Evolutionary conservation across 2,329 filamentous ascomycete genomes (phyloP).

Genomic region (Penicillium sp.): DNA sequence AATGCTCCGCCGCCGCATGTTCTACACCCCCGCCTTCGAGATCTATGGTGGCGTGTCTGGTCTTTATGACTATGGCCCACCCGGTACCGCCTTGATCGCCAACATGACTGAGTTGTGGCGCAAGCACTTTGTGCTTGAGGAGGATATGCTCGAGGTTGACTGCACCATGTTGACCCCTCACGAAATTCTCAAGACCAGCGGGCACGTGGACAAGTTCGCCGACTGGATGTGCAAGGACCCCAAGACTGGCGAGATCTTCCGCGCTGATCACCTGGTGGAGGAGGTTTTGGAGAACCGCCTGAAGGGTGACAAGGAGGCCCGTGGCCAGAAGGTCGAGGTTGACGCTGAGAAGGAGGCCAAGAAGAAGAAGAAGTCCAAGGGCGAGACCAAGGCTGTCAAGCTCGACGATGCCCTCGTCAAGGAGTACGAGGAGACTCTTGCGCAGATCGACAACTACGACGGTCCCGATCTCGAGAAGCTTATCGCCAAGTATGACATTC

Average conservation of each 20-base stretch:
- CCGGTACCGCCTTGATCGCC: slow-evolving; percentile 82
- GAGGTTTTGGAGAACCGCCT: slow-evolving; percentile 86
- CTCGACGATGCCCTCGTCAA: slow-evolving; percentile 83
- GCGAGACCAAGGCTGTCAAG: slow-evolving; percentile 73
- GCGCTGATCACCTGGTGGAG: slow-evolving; percentile 95
- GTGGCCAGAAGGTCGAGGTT: slow-evolving; percentile 72
- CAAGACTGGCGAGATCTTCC: slow-evolving; percentile 94
- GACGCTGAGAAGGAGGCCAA: slow-evolving; percentile 81
- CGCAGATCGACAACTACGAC: slow-evolving; percentile 94
- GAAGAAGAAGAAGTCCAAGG: slow-evolving; percentile 86
- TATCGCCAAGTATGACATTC: slow-evolving; percentile 90
- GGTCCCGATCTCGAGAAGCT: slow-evolving; percentile 84
- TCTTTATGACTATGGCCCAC: slow-evolving; percentile 92
- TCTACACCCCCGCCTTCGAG: slow-evolving; percentile 95
- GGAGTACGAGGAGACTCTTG: slow-evolving; percentile 90
- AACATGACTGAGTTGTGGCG: slow-evolving; percentile 89
- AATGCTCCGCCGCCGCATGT: slow-evolving; percentile 84
- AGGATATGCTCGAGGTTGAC: slow-evolving; percentile 95
- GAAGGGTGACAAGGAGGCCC: slow-evolving; percentile 90
- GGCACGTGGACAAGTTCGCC: slow-evolving; percentile 96
- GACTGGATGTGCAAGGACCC: slow-evolving; percentile 99
- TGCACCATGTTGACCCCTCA: slow-evolving; percentile 93
- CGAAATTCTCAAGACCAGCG: slow-evolving; percentile 91
- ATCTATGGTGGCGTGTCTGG: slow-evolving; percentile 90
- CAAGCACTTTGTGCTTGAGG: slow-evolving; percentile 90